These are phyloP conservation scores for Penicillium goetzii DNA, from an alignment of 495 filamentous ascomycete genomes.

Conservation along the genomic window DNA sequence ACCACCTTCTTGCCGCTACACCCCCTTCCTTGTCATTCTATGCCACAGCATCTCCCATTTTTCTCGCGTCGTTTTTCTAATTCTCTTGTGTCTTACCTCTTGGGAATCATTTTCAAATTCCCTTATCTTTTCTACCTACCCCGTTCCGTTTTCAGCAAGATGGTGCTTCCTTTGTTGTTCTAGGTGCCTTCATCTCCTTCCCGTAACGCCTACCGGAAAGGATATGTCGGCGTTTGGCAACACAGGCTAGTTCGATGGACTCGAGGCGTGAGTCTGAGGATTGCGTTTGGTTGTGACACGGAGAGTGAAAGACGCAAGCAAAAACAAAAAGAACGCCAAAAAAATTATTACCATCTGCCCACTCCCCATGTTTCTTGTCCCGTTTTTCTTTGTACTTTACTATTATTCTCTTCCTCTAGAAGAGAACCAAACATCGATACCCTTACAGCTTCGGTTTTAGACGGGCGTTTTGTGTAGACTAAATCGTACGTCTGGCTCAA, in stretches of 20 bases:
- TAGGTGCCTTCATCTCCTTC: neutral
- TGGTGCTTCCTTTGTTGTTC: slow-evolving; percentile 12
- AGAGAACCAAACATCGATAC: slow-evolving; percentile 49
- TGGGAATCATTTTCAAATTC: slow-evolving; percentile 31
- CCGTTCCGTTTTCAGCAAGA: slow-evolving; percentile 17
- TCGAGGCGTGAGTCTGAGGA: slow-evolving; percentile 2
- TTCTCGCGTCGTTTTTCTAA: slow-evolving; percentile 31
- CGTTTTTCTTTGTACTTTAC: slow-evolving; percentile 36
- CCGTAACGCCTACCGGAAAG: neutral
- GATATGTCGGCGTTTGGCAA: neutral
- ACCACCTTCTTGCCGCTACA: slow-evolving; percentile 14
- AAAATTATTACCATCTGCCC: slow-evolving; percentile 19
- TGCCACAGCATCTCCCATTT: slow-evolving; percentile 4
- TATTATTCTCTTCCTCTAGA: slow-evolving; percentile 26
- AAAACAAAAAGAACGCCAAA: slow-evolving; percentile 21
- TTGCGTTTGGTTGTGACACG: slow-evolving; percentile 16
- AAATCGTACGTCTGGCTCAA: neutral
- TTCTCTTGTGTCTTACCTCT: slow-evolving; percentile 31
- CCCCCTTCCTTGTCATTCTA: slow-evolving; percentile 14
- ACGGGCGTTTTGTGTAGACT: neutral
- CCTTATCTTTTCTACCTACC: slow-evolving; percentile 22
- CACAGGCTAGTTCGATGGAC: neutral
- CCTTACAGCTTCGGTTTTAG: slow-evolving; percentile 40
- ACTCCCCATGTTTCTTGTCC: slow-evolving; percentile 16
- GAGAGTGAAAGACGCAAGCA: slow-evolving; percentile 14